phyloP scores from a whole-genome alignment of 306 rosid genomes.

The Coriaria nepalensis region DNA sequence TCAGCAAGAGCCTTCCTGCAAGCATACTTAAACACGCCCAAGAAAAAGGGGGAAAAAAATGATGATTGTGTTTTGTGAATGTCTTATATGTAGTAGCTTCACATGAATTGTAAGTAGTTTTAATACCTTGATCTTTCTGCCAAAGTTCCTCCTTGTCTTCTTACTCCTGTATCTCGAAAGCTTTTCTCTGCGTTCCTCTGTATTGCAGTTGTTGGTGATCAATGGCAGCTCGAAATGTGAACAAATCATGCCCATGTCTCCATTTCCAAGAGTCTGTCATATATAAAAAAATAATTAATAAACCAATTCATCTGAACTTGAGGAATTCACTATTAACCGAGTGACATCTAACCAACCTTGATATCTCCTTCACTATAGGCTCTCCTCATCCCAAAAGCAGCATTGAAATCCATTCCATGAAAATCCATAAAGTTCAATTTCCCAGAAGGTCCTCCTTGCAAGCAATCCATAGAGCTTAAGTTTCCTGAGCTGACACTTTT shows the following conservation, averaged over 20 bases:
- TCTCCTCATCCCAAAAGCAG: slow-evolving; percentile 73
- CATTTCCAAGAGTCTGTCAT: slow-evolving; percentile 72
- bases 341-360: slow-evolving; percentile 39
- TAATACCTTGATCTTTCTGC: slow-evolving; percentile 93
- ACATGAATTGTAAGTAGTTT: background rate
- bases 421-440: slow-evolving; percentile 52
- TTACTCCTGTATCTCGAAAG: slow-evolving; percentile 90
- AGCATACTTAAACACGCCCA: slow-evolving; percentile 49
- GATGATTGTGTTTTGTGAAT: no score
- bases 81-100: background rate
- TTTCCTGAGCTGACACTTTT: slow-evolving; percentile 64
- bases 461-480: slow-evolving; percentile 79
- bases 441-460: slow-evolving; percentile 39
- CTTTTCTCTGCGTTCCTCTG: slow-evolving; percentile 75
- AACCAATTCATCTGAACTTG: slow-evolving; percentile 18
- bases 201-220: slow-evolving; percentile 44
- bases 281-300: slow-evolving; percentile 37
- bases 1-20: slow-evolving; percentile 99
- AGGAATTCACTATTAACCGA: slow-evolving; percentile 19
- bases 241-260: slow-evolving; percentile 30
- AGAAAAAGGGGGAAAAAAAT: no score
- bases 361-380: slow-evolving; percentile 93
- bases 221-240: slow-evolving; percentile 55
- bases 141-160: slow-evolving; percentile 85
- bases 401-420: slow-evolving; percentile 49